phyloP scores from a whole-genome alignment of 306 rosid genomes.

The Sphenostylis stenocarpa region DNA sequence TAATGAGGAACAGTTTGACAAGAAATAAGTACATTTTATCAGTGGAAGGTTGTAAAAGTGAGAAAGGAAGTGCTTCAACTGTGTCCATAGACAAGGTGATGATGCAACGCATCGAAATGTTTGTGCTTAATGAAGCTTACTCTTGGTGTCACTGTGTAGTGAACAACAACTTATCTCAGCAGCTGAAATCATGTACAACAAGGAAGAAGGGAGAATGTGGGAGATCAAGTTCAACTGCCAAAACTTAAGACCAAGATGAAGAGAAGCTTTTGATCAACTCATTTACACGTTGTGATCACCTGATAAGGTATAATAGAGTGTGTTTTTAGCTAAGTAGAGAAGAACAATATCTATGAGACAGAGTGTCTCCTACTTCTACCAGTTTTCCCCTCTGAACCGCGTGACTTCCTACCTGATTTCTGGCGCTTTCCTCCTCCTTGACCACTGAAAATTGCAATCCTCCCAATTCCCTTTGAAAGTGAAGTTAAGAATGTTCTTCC shows the following conservation, averaged over 20 bases:
- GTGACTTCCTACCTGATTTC: constrained; percentile 56
- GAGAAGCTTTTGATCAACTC: constrained; percentile 28
- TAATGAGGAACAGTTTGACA: constrained; percentile 1
- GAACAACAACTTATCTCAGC: background rate
- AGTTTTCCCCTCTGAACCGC: constrained; percentile 61
- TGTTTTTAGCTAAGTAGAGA: constrained; percentile 2
- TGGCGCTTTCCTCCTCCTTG: constrained; percentile 61
- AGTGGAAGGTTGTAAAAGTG: background rate
- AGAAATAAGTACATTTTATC: constrained; percentile 3
- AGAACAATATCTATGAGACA: constrained; percentile 46
- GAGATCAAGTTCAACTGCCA: constrained; percentile 2
- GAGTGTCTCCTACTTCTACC: constrained; percentile 80
- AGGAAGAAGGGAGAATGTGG: background rate
- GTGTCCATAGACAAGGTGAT: background rate
- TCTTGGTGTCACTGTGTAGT: constrained; percentile 22
- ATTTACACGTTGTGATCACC: constrained; percentile 38
- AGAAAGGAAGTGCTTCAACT: constrained; percentile 15
- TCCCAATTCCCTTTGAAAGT: constrained; percentile 76
- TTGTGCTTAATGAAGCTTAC: constrained; percentile 23
- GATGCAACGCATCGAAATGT: background rate
- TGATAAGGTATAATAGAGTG: constrained; percentile 26
- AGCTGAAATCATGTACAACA: background rate
- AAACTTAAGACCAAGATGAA: constrained; percentile 14
- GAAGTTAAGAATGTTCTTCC: constrained; percentile 78
- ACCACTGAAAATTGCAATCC: constrained; percentile 69